Evolutionary conservation across 2,329 filamentous ascomycete species (phyloP), one percentile per base, ranked within the genome.

Genomic region (Pseudogymnoascus sp.): DNA sequence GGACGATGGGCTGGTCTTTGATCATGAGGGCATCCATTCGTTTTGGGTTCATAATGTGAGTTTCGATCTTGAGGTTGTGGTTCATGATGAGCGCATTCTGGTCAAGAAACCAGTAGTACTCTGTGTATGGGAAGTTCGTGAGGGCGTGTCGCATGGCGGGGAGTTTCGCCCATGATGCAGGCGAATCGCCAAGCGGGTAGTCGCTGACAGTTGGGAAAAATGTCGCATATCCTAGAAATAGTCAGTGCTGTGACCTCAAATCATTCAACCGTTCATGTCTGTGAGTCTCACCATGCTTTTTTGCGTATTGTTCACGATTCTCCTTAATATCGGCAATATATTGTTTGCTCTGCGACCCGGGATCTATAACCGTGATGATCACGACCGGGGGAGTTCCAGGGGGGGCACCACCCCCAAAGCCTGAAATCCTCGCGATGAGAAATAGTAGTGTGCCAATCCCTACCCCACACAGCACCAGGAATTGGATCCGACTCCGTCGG

Each of bases 41-140:
- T 62, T 79, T 78, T 10, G 86, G 77, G 10, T 85, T 79, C 74
- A 96, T 85, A 40, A 99, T 76, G 69, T 91, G 84, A 1, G 84
- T 80, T 68, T 91, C 86, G 35, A 97, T 77, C 13, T 84, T 83
- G 62, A 88, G 77, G 35, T 80, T 77, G 6, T 90, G 87, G 74
- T 95, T 89, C 90, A 96, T 96, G 73, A 99, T 95, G 68, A 96
- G 82, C 8, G 91, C 85, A 71, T 95, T 86, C 69, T 90, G 84
- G 65, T 93, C 90, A 15, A 99, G 85, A 73, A 88, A 91, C 88
- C 93, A 97, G 74, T 97, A 83, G 74, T 87, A 96, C 60, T 83
- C 86, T 66, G 85, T 87, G 69, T 91, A 83, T 4, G 93, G 91
- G 72, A 88, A 87, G 53, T 87, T 82, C 6, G 91, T 87, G 77